Conservation (phyloP, 495 filamentous ascomycete species). For the Talaromyces adpressus region DNA sequence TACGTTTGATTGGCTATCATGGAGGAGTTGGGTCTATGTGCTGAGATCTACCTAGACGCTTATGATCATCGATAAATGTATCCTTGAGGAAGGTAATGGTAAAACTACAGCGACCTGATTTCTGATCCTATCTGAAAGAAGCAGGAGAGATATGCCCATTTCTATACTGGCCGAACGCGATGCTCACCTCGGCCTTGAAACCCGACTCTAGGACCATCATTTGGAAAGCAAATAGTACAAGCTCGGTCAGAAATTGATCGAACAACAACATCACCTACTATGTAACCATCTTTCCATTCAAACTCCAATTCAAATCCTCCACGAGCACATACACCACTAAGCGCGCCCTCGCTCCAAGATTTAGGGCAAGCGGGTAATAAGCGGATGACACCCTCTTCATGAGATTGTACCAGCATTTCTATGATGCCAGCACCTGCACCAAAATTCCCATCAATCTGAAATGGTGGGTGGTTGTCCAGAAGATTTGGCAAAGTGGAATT, state of each 20-base stretch:
- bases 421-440: slow-evolving; percentile 39
- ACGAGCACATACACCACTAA: slow-evolving; percentile 32
- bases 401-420: slow-evolving; percentile 46
- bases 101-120: not conserved
- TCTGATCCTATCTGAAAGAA: not conserved
- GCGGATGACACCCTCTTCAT: slow-evolving; percentile 33
- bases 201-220: slow-evolving; percentile 10
- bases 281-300: slow-evolving; percentile 20
- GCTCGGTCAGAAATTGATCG: slow-evolving; percentile 12
- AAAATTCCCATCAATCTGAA: slow-evolving; percentile 51
- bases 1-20: not conserved
- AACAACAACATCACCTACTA: slow-evolving; percentile 16
- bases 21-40: not conserved
- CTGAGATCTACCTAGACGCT: not conserved
- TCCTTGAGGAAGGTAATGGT: not conserved
- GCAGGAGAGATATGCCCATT: not conserved
- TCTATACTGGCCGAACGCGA: not conserved
- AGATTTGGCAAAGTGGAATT: slow-evolving; percentile 34
- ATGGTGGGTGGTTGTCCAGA: slow-evolving; percentile 35
- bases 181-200: slow-evolving; percentile 9
- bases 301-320: slow-evolving; percentile 36
- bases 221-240: slow-evolving; percentile 17
- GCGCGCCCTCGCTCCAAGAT: slow-evolving; percentile 23
- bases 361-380: slow-evolving; percentile 36
- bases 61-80: not conserved